Conservation (phyloP, 1,284 basidiomycete species). For the Mycena sp. region DNA sequence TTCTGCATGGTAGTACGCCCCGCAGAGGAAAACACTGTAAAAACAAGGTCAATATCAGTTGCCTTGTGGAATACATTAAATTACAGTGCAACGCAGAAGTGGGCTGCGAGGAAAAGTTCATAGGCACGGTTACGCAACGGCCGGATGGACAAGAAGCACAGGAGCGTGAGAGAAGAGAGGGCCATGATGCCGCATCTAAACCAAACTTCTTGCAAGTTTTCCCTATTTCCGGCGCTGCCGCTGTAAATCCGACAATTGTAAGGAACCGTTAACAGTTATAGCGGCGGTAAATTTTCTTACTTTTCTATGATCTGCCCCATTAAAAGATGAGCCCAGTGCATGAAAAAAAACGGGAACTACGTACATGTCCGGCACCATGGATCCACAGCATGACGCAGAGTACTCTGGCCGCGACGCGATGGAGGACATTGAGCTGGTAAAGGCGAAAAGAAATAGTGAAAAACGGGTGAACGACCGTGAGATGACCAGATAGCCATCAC, state of each 20-base stretch:
- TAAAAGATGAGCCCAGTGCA: constrained; percentile 24
- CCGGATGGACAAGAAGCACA: constrained; percentile 53
- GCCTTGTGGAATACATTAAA: constrained; percentile 28
- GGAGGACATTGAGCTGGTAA: constrained; percentile 61
- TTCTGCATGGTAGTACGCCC: constrained; percentile 52
- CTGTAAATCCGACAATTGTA: constrained; percentile 20
- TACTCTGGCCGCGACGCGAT: constrained; percentile 61
- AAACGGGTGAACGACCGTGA: not conserved
- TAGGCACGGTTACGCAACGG: constrained; percentile 55
- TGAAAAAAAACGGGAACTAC: constrained; percentile 25
- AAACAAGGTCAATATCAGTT: constrained; percentile 10
- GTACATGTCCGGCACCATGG: constrained; percentile 56
- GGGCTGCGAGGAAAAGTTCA: constrained; percentile 56
- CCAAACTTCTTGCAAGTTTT: constrained; percentile 39
- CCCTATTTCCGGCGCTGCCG: constrained; percentile 30
- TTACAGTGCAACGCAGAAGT: constrained; percentile 53
- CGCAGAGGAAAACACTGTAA: constrained; percentile 52
- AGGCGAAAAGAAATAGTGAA: not conserved
- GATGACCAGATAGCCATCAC: not conserved
- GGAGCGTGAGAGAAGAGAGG: constrained; percentile 45
- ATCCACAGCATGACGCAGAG: constrained; percentile 60
- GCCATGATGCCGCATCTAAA: constrained; percentile 53
- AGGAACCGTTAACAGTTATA: not conserved
- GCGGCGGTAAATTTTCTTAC: constrained; percentile 32
- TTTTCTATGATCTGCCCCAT: constrained; percentile 18